A percentile compares a stretch with the other conserved stretches of the same genome.
Evolutionary conservation across 1,284 basidiomycete genomes (phyloP).

Genomic region (Tilletia setariae): DNA sequence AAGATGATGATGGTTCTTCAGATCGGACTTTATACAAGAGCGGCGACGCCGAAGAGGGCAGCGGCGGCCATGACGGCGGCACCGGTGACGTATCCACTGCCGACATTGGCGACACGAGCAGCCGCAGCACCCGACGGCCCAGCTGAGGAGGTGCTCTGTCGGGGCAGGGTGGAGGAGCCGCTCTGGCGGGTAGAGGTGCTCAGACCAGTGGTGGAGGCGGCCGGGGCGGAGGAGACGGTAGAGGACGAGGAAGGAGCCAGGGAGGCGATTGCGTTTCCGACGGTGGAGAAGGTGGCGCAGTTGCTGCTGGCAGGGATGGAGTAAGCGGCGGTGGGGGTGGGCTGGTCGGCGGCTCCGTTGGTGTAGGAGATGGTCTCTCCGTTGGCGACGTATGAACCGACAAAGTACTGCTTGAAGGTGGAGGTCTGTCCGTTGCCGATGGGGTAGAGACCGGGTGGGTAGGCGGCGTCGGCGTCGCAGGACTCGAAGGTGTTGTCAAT

Average conservation of each 20-base stretch:
- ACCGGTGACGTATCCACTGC: background rate
- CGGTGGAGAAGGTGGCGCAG: slow-evolving; percentile 28
- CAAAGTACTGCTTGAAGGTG: slow-evolving; percentile 48
- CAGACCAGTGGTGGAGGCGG: background rate
- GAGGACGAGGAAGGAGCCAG: background rate
- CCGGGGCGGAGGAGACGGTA: background rate
- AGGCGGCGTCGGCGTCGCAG: slow-evolving; percentile 53
- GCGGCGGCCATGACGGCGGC: slow-evolving; percentile 3
- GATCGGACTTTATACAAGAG: background rate
- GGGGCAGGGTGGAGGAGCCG: background rate
- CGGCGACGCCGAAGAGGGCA: slow-evolving; percentile 5
- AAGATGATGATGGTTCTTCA: no score
- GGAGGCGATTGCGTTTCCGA: slow-evolving; percentile 13
- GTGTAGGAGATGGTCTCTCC: slow-evolving; percentile 42
- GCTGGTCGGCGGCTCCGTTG: slow-evolving; percentile 44
- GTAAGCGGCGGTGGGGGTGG: slow-evolving; percentile 48
- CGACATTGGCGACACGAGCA: background rate
- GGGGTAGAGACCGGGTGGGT: slow-evolving; percentile 52
- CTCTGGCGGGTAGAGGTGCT: background rate
- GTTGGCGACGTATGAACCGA: slow-evolving; percentile 28
- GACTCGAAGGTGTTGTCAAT: slow-evolving; percentile 42
- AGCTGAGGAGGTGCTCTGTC: background rate
- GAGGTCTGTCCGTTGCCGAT: slow-evolving; percentile 40
- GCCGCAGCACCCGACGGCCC: background rate
- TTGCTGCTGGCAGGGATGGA: slow-evolving; percentile 45